Evolutionary conservation across 2,329 filamentous ascomycete species (phyloP), one percentile per base, ranked within the genome.

Genomic region (Pseudonectria foliicola): DNA sequence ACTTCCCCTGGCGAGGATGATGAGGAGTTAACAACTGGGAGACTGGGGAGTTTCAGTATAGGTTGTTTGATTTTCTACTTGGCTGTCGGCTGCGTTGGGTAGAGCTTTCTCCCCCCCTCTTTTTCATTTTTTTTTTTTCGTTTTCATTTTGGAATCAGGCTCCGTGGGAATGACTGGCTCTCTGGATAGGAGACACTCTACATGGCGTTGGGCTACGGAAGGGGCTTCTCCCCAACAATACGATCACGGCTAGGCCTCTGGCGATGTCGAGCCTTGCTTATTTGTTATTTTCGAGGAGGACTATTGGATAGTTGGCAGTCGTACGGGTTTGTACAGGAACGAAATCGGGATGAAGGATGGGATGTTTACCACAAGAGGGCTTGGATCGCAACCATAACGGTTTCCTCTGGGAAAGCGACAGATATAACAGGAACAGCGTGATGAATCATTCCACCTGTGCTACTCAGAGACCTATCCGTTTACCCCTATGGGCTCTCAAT

Each of bases 181-280:
- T 27, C 29, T 36, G 37, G 35, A 27, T 31, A 37, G 39, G 49
- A 44, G 33, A 34, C 28, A 42, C 39, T 21, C 18, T 39, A 41
- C 32, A 40, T 43, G 50, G 50, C 50, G 50, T 53, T 53, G 40
- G 45, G 34, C 38, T 43, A 39, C 13, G 33, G 48, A 38, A 39
- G 38, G 38, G 30, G 34, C 18, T 34, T 34, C 31, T 18, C 28
- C 35, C 18, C 27, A n/a, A n/a, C 7, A 13, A n/a, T 4, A 12
- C 13, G 25, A 13, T 27, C 12, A 11, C 12, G 16, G 16, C n/a
- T 4, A n/a, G 16, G 29, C 7, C 29, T 31, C 21, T 31, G 29
- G 29, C 16, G 29, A 15, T 13, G 13, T 33, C 25, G 31, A 30
- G 39, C 41, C 37, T 44, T 40, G 29, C 45, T 35, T 37, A 29